These are phyloP conservation scores for Colletotrichum destructivum DNA, from an alignment of 2,329 filamentous ascomycete species.

Conservation along the genomic window DNA sequence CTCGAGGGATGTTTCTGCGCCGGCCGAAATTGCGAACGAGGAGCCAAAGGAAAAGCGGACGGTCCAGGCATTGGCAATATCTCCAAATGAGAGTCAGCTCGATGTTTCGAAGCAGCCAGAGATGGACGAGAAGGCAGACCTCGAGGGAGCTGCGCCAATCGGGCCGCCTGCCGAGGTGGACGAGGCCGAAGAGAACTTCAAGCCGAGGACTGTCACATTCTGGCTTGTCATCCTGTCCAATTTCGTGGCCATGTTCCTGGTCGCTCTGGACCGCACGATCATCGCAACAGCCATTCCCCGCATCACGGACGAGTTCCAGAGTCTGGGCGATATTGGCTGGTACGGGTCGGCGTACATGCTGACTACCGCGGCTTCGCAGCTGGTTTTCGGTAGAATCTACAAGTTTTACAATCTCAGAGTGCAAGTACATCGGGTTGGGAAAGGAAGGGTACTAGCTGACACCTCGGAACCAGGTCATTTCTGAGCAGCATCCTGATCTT, in stretches of 20 bases:
- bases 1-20: constrained; percentile 10
- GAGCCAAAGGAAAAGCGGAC: constrained; percentile 3
- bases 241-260: constrained; percentile 69
- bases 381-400: constrained; percentile 66
- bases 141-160: constrained; percentile 13
- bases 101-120: constrained; percentile 32
- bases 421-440: constrained; percentile 49
- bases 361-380: constrained; percentile 69
- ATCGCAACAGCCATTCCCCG: constrained; percentile 68
- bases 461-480: constrained; percentile 55
- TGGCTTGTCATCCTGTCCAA: constrained; percentile 70
- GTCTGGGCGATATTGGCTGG: constrained; percentile 74
- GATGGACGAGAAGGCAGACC: constrained; percentile 31
- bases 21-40: not conserved
- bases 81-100: constrained; percentile 23
- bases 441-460: not conserved
- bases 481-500: constrained; percentile 65
- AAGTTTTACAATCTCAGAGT: constrained; percentile 65
- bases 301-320: constrained; percentile 71
- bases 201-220: constrained; percentile 68
- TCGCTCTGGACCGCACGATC: constrained; percentile 72
- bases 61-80: constrained; percentile 21
- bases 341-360: constrained; percentile 75
- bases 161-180: constrained; percentile 19
- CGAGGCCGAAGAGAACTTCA: constrained; percentile 57